Percentiles rank a stretch among this genome's conserved stretches.
These are phyloP conservation scores for Aspergillus persii DNA, from an alignment of 2,329 filamentous ascomycete genomes.

Conservation along the genomic window DNA sequence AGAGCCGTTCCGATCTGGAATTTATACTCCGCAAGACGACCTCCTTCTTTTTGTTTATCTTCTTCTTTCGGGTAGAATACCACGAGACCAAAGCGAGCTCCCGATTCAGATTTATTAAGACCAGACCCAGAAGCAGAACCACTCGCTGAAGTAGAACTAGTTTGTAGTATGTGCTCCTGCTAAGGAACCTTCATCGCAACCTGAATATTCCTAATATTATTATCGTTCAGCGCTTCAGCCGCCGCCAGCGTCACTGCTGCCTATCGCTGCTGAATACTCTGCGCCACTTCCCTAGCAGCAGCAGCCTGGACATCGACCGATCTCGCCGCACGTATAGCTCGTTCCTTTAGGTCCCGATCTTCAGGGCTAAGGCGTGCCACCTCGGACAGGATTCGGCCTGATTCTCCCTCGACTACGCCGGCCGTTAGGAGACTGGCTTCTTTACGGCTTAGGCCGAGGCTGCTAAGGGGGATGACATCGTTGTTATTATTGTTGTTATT, in stretches of 20 bases:
- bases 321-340: slow-evolving; percentile 11
- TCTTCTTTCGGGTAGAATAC: slow-evolving; percentile 7
- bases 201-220: slow-evolving; percentile 12
- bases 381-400: slow-evolving; percentile 2
- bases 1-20: slow-evolving; percentile 12
- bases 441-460: slow-evolving; percentile 1
- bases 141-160: background rate
- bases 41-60: background rate
- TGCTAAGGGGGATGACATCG: background rate
- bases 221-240: slow-evolving; percentile 3
- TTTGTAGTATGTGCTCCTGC: slow-evolving; percentile 12
- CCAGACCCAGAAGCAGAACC: too few relatives aligned
- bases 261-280: slow-evolving; percentile 5
- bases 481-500: background rate
- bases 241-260: background rate
- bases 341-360: slow-evolving; percentile 10
- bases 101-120: too few relatives aligned
- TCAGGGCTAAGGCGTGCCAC: slow-evolving; percentile 6
- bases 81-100: slow-evolving; percentile 11
- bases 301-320: slow-evolving; percentile 10
- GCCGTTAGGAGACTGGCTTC: slow-evolving; percentile 9
- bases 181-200: slow-evolving; percentile 10
- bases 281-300: slow-evolving; percentile 4
- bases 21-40: slow-evolving; percentile 6
- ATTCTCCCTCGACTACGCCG: slow-evolving; percentile 2